Evolutionary conservation across 306 rosid species (phyloP).

Genomic region (Phaseolus lunatus): DNA sequence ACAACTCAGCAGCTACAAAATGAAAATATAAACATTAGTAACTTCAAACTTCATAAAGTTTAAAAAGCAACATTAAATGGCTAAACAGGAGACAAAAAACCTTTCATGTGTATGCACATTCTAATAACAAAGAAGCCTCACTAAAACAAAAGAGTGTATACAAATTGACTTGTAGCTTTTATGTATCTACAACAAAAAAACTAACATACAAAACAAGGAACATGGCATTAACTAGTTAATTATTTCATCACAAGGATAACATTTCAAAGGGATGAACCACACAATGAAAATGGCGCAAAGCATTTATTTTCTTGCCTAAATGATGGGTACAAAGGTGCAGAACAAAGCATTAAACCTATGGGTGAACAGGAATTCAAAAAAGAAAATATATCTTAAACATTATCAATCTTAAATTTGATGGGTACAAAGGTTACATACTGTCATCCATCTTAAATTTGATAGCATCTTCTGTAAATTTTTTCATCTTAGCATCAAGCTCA

Average conservation of each 20-base stretch:
- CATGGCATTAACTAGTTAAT: neutral
- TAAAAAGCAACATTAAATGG: slow-evolving; percentile 11
- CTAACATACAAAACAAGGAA: neutral
- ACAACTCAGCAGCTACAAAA: slow-evolving; percentile 90
- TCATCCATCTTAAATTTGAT: slow-evolving; percentile 99
- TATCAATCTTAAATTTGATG: neutral
- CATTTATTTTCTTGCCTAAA: neutral
- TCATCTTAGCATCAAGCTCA: slow-evolving; percentile 98
- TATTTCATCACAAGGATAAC: neutral
- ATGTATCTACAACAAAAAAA: slow-evolving; percentile 13
- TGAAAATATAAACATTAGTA: slow-evolving; percentile 42
- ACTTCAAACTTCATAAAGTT: slow-evolving; percentile 14
- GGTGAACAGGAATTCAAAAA: neutral
- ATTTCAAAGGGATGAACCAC: neutral
- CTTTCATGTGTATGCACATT: neutral
- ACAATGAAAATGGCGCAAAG: neutral
- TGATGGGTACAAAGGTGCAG: neutral
- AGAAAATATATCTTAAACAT: neutral
- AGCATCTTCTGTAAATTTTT: slow-evolving; percentile 98
- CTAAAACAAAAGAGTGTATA: neutral
- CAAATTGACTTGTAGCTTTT: neutral
- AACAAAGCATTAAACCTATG: neutral
- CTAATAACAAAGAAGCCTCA: neutral
- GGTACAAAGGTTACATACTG: slow-evolving; percentile 56
- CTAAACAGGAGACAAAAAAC: neutral